phyloP scores from a whole-genome alignment of 2,329 filamentous ascomycete species.

The Fusarium cyanostomum region DNA sequence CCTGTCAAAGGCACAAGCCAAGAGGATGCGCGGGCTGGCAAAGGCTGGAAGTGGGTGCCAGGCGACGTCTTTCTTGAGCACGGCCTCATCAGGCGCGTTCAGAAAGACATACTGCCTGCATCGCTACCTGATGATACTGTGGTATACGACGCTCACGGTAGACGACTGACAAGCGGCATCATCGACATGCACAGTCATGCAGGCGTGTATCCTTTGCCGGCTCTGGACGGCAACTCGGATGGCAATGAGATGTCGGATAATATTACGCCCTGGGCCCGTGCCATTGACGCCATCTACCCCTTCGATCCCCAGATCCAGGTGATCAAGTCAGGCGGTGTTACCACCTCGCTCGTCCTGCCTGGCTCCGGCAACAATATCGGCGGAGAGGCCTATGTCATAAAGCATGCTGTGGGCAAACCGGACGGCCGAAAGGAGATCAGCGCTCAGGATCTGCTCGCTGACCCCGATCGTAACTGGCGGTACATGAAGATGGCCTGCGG shows the following conservation, averaged over 20 bases:
- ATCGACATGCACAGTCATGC: conserved; percentile 78
- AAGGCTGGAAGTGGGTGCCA: conserved; percentile 67
- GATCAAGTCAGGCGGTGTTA: conserved; percentile 79
- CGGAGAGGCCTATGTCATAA: conserved; percentile 75
- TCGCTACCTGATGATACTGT: conserved; percentile 58
- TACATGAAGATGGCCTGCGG: conserved; percentile 84
- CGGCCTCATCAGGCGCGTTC: conserved; percentile 68
- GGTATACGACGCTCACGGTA: conserved; percentile 67
- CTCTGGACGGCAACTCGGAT: conserved; percentile 64
- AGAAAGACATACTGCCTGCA: conserved; percentile 52
- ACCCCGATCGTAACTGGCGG: conserved; percentile 71
- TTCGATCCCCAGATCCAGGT: conserved; percentile 72
- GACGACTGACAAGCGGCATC: conserved; percentile 71
- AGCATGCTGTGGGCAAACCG: conserved; percentile 69
- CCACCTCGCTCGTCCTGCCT: conserved; percentile 72
- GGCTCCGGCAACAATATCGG: conserved; percentile 79
- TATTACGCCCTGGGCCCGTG: conserved; percentile 74
- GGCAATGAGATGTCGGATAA: conserved; percentile 71
- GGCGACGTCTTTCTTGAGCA: conserved; percentile 70
- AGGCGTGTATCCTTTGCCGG: conserved; percentile 67
- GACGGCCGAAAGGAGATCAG: conserved; percentile 72
- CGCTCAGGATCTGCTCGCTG: conserved; percentile 70
- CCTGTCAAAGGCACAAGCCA: conserved; percentile 59
- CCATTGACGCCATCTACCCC: conserved; percentile 71
- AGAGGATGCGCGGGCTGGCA: conserved; percentile 65